Conservation (phyloP, 768 basidiomycete genomes). For the Termitomyces titanicus region DNA sequence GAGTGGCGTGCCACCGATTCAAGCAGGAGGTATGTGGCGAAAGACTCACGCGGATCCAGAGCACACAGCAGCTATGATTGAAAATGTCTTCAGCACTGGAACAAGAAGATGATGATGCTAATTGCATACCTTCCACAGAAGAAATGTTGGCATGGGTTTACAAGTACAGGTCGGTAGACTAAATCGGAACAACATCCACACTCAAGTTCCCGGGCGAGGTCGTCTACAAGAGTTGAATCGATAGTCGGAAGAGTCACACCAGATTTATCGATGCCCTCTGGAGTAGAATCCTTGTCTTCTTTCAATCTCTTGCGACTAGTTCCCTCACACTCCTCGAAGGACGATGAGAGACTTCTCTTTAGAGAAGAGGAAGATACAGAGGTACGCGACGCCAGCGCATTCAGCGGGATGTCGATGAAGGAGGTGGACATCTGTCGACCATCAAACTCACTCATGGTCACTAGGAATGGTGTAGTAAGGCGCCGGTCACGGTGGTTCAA, state of each 20-base stretch:
- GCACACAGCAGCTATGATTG: constrained; percentile 60
- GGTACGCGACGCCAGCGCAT: constrained; percentile 11
- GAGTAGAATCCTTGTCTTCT: constrained; percentile 31
- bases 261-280: constrained; percentile 2
- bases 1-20: constrained; percentile 6
- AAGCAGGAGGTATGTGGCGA: constrained; percentile 10
- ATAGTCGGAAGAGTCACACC: constrained; percentile 8
- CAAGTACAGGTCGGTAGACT: constrained; percentile 78
- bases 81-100: neutral
- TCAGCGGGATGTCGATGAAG: constrained; percentile 14
- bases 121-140: constrained; percentile 78
- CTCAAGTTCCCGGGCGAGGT: constrained; percentile 71
- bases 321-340: constrained; percentile 49
- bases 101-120: neutral
- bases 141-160: constrained; percentile 85
- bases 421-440: constrained; percentile 13
- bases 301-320: constrained; percentile 59
- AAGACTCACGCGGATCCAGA: constrained; percentile 79
- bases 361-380: constrained; percentile 20
- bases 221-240: constrained; percentile 43
- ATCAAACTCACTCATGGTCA: constrained; percentile 13
- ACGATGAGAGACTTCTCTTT: constrained; percentile 63
- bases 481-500: constrained; percentile 16
- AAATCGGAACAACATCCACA: constrained; percentile 85
- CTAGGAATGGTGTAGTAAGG: constrained; percentile 2